phyloP scores from a whole-genome alignment of 768 basidiomycete genomes.

The Suillus clintonianus region DNA sequence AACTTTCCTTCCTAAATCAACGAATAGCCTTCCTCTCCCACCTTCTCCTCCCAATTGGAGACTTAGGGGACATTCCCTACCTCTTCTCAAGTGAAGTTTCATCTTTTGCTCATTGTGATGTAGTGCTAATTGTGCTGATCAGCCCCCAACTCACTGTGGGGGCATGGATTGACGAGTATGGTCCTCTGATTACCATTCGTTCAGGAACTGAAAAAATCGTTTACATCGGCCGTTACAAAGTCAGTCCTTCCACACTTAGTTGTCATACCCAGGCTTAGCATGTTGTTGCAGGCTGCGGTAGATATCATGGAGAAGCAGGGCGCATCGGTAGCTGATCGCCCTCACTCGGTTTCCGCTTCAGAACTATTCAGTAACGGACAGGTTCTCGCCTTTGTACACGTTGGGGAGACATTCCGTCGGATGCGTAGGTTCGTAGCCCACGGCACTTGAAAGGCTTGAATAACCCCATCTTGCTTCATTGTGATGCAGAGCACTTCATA shows the following conservation, averaged over 20 bases:
- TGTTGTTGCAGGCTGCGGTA: neutral
- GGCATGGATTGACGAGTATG: too few species aligned
- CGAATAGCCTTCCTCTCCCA: too few species aligned
- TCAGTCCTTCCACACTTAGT: neutral
- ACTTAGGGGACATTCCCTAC: too few species aligned
- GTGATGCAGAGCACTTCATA: neutral
- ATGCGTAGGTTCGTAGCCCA: neutral
- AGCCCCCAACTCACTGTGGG: too few species aligned
- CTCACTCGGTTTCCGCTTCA: too few species aligned
- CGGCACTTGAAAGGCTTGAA: neutral
- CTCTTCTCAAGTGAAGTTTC: too few species aligned
- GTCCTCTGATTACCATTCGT: too few species aligned
- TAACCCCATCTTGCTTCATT: neutral
- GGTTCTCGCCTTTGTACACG: neutral
- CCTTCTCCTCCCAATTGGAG: too few species aligned
- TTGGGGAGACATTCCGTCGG: neutral
- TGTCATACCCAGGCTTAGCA: neutral
- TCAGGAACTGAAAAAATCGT: neutral
- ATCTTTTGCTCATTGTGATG: too few species aligned
- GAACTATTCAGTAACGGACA: too few species aligned
- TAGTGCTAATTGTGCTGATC: too few species aligned
- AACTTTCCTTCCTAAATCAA: too few species aligned
- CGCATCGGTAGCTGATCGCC: neutral
- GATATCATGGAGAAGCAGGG: neutral
- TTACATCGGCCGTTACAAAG: neutral